Base-by-base conservation (phyloP, 306 rosid genomes). In the Quercus cerris region DNA sequence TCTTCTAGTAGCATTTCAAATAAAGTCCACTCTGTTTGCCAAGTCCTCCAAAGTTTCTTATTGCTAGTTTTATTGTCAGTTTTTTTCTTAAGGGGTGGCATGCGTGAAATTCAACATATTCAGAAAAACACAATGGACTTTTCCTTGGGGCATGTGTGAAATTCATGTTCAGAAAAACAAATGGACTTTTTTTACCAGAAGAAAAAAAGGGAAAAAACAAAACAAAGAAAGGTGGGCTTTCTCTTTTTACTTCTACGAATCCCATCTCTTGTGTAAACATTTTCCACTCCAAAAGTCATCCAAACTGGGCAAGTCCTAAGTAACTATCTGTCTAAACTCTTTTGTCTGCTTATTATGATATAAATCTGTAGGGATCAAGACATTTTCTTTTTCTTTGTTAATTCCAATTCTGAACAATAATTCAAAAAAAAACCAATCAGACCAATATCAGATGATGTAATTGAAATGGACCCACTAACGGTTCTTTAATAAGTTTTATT, bases 321-420 rank as follows among this genome's bases (percentile, higher is more conserved):
- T 7, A 77, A 84, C 82, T 78, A 78, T 71, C 75, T 83, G 81
- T 84, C 78, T 66, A 30, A 68, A 67, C 77, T 76, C 75, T 84
- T 81, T 73, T 78, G 77, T 76, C 84, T 73, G 71, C 64, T 83
- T 76, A n/a, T 69, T 70, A 20, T 74, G 31, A 74, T 71, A 70
- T 78, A 62, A 59, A 49, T 49, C 10, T 22, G 38, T 13, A n/a
- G 17, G 71, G 28, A 69, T 64, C 76, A 73, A 44, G 8, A 79
- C 80, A 85, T 33, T 73, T 56, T 57, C 75, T 69, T 71, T 22
- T 76, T 71, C 56, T 77, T 59, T 54, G 76, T 59, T 77, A 66
- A 52, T 78, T 78, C 77, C 67, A 87, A 80, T 80, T 81, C 58
- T 72, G 76, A 79, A 63, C 83, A 85, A 81, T 84, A 87, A 82